Base-by-base conservation (phyloP, 1,284 basidiomycete genomes). In the Amylostereum areolatum region DNA sequence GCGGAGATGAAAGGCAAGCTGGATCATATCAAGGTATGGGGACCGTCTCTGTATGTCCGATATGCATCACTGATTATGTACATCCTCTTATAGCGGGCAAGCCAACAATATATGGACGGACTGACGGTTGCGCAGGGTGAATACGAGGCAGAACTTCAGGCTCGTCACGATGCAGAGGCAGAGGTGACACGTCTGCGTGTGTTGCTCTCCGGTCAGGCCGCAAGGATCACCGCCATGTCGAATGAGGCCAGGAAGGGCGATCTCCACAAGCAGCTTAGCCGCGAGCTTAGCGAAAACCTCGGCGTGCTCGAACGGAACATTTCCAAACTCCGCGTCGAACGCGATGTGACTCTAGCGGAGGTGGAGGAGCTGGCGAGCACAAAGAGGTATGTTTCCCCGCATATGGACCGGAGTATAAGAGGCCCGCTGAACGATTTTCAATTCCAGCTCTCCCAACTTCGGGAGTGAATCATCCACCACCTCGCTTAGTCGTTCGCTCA, bases 271-370 rank as follows among this genome's bases (percentile, higher is more conserved):
- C 79, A 92, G 55, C 68, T 90, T 44, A 85, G 87, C 5, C 82
- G 87, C 55, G 89, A 97, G 57, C 73, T 97, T 18, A 80, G 80
- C 52, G 80, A 83, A 50, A 89, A 78, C 57, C 72, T 99, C 43
- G 79, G 81, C 45, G 84, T 78, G 3, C 76, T 98, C 52, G 92
- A 96, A 68, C 80, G 81, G 49, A 89, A 97, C 62, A 71, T 98
- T 24, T 92, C 92, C 18, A 88, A 88, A 58, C 71, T 99, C 49
- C 87, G 82, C 59, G 89, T 86, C 0, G 91, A 98, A 67, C 78
- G 96, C 25, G 96, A 98, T 60, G 80, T 98, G 69, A 81, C 89
- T 7, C 68, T 97, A 49, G 94, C 93, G 1, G 96, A 99, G 64
- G 83, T 97, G 24, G 94, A 96, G 61, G 92, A 97, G 68, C 75